Conservation (phyloP, 768 basidiomycete species). For the Phallus indusiatus region DNA sequence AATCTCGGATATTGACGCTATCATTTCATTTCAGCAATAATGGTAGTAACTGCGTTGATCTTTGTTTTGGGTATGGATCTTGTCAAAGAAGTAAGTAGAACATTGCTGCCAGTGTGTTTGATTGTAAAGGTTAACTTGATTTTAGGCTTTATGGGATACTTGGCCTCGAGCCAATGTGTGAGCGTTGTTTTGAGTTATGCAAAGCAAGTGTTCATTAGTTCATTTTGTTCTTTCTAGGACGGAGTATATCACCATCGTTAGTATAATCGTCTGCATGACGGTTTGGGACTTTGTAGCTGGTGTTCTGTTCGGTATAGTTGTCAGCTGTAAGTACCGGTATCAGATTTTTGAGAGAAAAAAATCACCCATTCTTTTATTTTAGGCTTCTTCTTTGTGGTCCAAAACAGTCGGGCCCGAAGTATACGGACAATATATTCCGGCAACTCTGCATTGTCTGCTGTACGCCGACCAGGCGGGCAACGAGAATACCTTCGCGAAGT, state of each 20-base stretch:
- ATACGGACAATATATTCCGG: slow-evolving; percentile 81
- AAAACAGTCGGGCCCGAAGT: slow-evolving; percentile 77
- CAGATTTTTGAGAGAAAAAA: no score
- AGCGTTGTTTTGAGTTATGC: no score
- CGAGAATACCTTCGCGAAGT: slow-evolving; percentile 87
- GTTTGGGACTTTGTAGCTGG: slow-evolving; percentile 91
- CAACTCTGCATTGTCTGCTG: slow-evolving; percentile 79
- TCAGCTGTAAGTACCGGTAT: slow-evolving; percentile 85
- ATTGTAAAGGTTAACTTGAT: no score
- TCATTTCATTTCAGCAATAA: slow-evolving; percentile 76
- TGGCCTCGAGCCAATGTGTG: slow-evolving; percentile 74
- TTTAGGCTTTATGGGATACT: slow-evolving; percentile 83
- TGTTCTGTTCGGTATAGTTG: slow-evolving; percentile 83
- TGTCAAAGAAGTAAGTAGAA: slow-evolving; percentile 53
- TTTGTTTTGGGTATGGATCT: slow-evolving; percentile 93
- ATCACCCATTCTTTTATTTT: no score
- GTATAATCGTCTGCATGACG: slow-evolving; percentile 90
- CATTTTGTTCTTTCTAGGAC: slow-evolving; percentile 38
- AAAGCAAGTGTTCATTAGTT: no score
- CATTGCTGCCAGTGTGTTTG: neutral
- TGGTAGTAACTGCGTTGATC: slow-evolving; percentile 86
- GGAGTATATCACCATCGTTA: slow-evolving; percentile 75
- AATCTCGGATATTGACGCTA: no score
- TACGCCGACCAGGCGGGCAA: slow-evolving; percentile 81
- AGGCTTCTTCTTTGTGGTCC: slow-evolving; percentile 96